Conservation (phyloP, 305 asterid genomes). For the Solanum chacoense region DNA sequence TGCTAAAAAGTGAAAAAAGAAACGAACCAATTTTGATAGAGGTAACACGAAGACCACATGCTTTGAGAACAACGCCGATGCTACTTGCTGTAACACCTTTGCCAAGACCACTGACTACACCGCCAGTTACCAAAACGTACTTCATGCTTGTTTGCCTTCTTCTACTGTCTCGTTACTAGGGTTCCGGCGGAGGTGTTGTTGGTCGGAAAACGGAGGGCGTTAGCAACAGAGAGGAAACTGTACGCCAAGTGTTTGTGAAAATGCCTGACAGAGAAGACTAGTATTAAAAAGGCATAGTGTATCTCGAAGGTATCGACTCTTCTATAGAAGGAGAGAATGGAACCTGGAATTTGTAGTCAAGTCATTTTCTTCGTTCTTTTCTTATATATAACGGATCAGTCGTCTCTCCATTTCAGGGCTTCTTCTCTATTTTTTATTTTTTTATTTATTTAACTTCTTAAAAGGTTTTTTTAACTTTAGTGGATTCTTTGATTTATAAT, state of each 20-base stretch:
- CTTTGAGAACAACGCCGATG: constrained; percentile 88
- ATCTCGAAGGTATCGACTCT: not conserved
- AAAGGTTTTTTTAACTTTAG: not conserved
- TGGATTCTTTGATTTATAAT: not conserved
- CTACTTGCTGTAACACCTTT: constrained; percentile 99
- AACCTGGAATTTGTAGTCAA: not conserved
- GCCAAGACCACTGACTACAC: constrained; percentile 99
- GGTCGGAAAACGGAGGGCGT: not conserved
- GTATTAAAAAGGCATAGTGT: not conserved
- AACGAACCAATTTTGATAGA: constrained; percentile 83
- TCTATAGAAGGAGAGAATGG: not conserved
- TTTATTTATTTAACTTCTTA: not conserved
- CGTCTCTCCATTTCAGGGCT: not conserved
- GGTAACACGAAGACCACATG: constrained; percentile 93
- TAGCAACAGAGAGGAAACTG: not conserved
- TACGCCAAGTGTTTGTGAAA: not conserved
- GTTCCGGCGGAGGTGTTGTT: not conserved
- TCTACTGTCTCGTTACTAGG: not conserved
- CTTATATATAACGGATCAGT: not conserved
- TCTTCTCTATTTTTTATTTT: not conserved
- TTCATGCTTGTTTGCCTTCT: constrained; percentile 30
- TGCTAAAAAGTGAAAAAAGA: not conserved
- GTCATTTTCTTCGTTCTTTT: constrained; percentile 16
- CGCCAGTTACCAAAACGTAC: constrained; percentile 90
- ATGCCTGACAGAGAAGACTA: constrained; percentile 13